Evolutionary conservation across 2,329 filamentous ascomycete genomes (phyloP), one percentile per base, ranked within the genome.

Genomic region (Rugonectria rugulosa): DNA sequence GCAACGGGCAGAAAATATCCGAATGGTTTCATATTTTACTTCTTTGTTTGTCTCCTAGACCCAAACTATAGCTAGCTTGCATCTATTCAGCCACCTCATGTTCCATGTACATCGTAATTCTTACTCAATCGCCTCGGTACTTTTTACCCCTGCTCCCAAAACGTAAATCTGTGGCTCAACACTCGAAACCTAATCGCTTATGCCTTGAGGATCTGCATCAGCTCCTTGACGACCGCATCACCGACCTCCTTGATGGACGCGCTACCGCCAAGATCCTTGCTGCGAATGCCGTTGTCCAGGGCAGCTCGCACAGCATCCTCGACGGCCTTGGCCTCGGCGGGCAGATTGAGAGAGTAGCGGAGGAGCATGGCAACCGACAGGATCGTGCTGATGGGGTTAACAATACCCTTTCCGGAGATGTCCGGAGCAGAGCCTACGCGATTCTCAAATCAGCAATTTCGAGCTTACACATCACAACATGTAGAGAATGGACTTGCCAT

Each of bases 321-420:
- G 60, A 97, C 86, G 44, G 88, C 86, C 58, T 85, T 82, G 27
- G 93, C 90, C 75, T 97, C 88, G 45, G 86, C 81, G 24, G 89
- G 87, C 63, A 93, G 85, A 68, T 87, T 86, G 56, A 98, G 85
- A 12, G 92, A 97, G 81, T 97, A 98, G 71, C 92, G 89, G 69
- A 97, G 84, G 88, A 99, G 91, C 92, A 98, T 97, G 68, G 92
- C 92, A 12, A 96, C 84, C 11, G 92, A 97, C 37, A 98, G 85
- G 62, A 98, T 92, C 50, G 92, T 93, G 45, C 93, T 94, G 57
- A 98, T 82, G 27, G 94, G 94, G 81, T 77, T 96, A 69, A 97
- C 92, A 65, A 97, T 88, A 57, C 91, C 91, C 78, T 96, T 85
- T 64, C 94, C 93, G 2, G 91, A 92, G 68, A 98, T 98, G 70